These are phyloP conservation scores for Citrus trifoliata DNA, from an alignment of 345 rosid genomes.

Conservation along the genomic window DNA sequence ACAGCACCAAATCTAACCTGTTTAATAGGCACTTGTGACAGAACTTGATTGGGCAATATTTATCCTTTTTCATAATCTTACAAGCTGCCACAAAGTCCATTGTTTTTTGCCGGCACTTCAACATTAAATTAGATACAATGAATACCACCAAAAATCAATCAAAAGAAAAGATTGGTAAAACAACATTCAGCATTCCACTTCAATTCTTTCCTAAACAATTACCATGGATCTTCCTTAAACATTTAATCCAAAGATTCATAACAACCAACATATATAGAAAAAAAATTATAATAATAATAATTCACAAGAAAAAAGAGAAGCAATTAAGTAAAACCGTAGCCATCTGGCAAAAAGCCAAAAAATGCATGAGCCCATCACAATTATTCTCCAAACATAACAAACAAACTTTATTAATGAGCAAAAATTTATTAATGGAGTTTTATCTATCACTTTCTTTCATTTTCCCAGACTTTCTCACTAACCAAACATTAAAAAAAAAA, in stretches of 20 bases:
- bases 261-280: not conserved
- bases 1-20: constrained; percentile 42
- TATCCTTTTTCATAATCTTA: constrained; percentile 33
- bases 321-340: too few species aligned
- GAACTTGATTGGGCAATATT: constrained; percentile 44
- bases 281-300: not conserved
- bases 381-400: not conserved
- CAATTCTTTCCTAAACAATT: not conserved
- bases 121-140: constrained; percentile 13
- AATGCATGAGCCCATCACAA: not conserved
- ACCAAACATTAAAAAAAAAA: not conserved
- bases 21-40: constrained; percentile 70
- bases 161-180: not conserved
- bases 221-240: not conserved
- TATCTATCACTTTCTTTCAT: not conserved
- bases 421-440: too few species aligned
- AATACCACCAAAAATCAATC: not conserved
- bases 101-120: constrained; percentile 83
- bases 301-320: not conserved
- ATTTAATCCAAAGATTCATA: not conserved
- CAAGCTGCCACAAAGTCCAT: constrained; percentile 50
- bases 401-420: not conserved
- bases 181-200: not conserved
- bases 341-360: not conserved
- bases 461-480: not conserved